Percentiles rank a stretch among this genome's conserved stretches.
These are phyloP conservation scores for Eutrema heterophyllum DNA, from an alignment of 345 rosid genomes.

Conservation along the genomic window DNA sequence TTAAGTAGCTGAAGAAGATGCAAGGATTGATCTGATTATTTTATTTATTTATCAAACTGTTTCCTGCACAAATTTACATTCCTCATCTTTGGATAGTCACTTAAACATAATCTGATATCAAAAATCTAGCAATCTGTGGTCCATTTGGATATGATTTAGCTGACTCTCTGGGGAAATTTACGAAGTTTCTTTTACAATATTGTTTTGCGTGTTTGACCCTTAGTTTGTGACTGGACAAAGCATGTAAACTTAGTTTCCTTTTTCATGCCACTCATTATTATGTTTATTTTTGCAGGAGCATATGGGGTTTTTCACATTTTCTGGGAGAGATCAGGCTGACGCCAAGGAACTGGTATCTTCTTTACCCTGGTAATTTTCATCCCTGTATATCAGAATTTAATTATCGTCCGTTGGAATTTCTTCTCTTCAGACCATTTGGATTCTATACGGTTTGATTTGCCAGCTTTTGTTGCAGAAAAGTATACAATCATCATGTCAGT, in stretches of 20 bases:
- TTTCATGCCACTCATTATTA: constrained; percentile 5
- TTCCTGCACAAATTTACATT: neutral
- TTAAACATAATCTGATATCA: neutral
- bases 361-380: constrained; percentile 72
- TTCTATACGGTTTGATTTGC: constrained; percentile 9
- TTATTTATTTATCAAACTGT: neutral
- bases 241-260: constrained; percentile 4
- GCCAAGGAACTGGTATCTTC: constrained; percentile 76
- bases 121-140: neutral
- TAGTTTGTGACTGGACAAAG: neutral
- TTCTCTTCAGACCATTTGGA: neutral
- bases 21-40: neutral
- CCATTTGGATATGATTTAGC: constrained; percentile 1
- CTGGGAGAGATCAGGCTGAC: constrained; percentile 37
- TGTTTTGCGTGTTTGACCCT: neutral
- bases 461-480: constrained; percentile 48
- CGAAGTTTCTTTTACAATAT: neutral
- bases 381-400: constrained; percentile 27
- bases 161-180: neutral
- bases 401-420: neutral
- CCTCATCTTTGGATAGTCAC: neutral
- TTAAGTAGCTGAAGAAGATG: neutral
- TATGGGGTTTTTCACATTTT: constrained; percentile 38
- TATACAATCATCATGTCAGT: constrained; percentile 52
- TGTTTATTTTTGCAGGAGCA: constrained; percentile 41